These are phyloP conservation scores for Plectranthus barbatus DNA, from an alignment of 257 asterid genomes.

Conservation along the genomic window DNA sequence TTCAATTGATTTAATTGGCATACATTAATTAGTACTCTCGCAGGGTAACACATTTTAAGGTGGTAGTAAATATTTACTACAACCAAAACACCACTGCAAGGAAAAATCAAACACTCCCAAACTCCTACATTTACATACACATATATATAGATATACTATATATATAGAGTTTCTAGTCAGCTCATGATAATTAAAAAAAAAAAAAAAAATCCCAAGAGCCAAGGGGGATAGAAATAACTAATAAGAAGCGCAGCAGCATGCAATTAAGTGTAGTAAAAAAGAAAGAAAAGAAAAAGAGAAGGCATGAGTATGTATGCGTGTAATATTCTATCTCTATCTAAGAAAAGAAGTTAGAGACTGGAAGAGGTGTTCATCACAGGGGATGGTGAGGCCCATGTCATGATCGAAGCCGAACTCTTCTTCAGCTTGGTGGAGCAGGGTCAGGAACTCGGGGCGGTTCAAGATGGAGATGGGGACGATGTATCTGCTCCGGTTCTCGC, in stretches of 20 bases:
- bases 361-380: conserved; percentile 41
- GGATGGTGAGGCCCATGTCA: conserved; percentile 49
- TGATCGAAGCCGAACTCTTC: conserved; percentile 61
- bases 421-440: conserved; percentile 38
- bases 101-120: conserved; percentile 28
- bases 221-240: too few species aligned
- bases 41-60: too few species aligned
- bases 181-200: too few species aligned
- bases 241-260: too few species aligned
- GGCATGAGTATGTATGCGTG: too few species aligned
- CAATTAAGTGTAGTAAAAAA: too few species aligned
- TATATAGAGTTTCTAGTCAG: too few species aligned
- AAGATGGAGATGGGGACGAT: conserved; percentile 42
- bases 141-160: too few species aligned
- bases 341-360: conserved; percentile 34
- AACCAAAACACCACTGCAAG: conserved; percentile 48
- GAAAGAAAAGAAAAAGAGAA: too few species aligned
- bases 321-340: too few species aligned
- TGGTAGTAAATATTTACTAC: conserved; percentile 11
- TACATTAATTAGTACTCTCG: conserved; percentile 19
- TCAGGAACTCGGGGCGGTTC: conserved; percentile 28
- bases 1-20: neutral
- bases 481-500: conserved; percentile 36
- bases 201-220: neutral
- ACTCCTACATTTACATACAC: too few species aligned